Evolutionary conservation across 1,139 yeast genomes (phyloP).

Genomic region (Saccharomyces hybrid): DNA sequence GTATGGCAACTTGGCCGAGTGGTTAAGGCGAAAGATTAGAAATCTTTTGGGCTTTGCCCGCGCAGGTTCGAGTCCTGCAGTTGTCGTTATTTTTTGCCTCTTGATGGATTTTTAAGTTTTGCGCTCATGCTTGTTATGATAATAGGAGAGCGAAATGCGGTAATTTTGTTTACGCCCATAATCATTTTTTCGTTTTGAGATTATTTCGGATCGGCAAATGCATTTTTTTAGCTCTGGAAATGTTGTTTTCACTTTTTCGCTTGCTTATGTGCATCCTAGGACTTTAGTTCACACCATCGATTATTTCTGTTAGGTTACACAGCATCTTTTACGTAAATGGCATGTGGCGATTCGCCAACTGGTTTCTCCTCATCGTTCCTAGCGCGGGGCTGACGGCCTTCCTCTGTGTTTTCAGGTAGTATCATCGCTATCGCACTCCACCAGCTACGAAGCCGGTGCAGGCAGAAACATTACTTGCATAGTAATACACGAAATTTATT

Average conservation of each 20-base stretch:
- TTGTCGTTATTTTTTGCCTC: conserved; percentile 22
- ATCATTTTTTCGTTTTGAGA: not conserved
- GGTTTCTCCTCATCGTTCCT: not conserved
- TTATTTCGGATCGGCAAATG: not conserved
- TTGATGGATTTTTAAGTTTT: not conserved
- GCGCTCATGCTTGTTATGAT: not conserved
- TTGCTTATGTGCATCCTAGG: not conserved
- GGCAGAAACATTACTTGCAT: not conserved
- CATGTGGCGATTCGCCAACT: not conserved
- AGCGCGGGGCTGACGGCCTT: not conserved
- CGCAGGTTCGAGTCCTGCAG: conserved; percentile 36
- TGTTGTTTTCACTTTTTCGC: not conserved
- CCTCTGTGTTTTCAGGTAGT: not conserved
- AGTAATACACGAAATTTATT: not conserved
- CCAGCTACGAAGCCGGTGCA: not conserved
- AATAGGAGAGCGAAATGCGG: not conserved
- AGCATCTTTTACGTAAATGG: not conserved
- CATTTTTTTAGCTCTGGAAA: not conserved
- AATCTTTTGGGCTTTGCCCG: conserved; percentile 43
- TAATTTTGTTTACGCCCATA: not conserved
- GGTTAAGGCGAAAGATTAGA: conserved; percentile 50
- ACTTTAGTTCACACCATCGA: not conserved
- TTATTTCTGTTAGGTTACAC: not conserved
- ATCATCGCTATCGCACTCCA: not conserved
- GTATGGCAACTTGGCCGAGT: conserved; percentile 44